Evolutionary conservation across 73 alveolate species (phyloP), one percentile per base, ranked within the genome.

Genomic region (Paramecium caudatum): DNA sequence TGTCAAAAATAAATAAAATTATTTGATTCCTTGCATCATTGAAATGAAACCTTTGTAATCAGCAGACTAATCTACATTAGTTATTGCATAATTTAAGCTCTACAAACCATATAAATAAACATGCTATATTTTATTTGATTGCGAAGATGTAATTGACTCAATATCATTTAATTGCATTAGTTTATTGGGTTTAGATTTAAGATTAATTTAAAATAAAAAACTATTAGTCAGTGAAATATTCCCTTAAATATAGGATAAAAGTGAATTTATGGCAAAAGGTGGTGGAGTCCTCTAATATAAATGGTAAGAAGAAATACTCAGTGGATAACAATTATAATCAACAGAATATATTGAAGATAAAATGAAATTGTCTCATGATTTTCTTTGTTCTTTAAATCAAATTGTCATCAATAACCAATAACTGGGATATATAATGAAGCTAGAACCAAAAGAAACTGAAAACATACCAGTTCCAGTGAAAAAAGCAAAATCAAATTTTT

Each of bases 101-200:
- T 21, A 19, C 30, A 74, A 45, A 74, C 43, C 88, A 37, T 74
- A 74, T 45, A 74, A 74, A 39, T 7, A 37, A 45, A 15, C 62
- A 0, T 74, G 88, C 32, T 45, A 37, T 39, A 74, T 74, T 9
- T 74, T 74, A 23, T 41, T 74, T 41, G 88, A 74, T 43, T 15
- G 47, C 43, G 88, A 74, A 39, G 88, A 74, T 45, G 43, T 74
- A 17, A 74, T 74, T 7, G 88, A 74, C 21, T 74, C 88, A 41
- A 74, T 74, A 1, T 39, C 88, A 12, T 21, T 43, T 27, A 41
- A 37, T 45, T 74, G 88, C 32, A 74, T 74, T 41, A 43, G 68
- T 39, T 37, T 74, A 39, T 68, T 74, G 7, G 88, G 88, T 3
- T 21, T 74, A 15, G 88, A 74, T 39, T 41, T 41, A 13, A 45